phyloP scores from a whole-genome alignment of 2,329 filamentous ascomycete species.

The Podosphaera fusca region DNA sequence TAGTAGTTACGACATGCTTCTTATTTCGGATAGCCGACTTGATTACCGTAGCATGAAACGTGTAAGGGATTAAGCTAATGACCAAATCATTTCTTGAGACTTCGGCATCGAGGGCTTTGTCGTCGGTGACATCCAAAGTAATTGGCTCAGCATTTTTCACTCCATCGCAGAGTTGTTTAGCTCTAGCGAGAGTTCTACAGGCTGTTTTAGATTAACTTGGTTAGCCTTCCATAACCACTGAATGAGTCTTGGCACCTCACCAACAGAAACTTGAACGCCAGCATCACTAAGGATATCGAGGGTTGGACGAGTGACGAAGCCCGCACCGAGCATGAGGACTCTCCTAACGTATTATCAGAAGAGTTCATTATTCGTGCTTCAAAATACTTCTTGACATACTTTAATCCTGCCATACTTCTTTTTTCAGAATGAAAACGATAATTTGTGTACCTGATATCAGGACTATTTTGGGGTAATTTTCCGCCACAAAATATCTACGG shows the following conservation, averaged over 20 bases:
- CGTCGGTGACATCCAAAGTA: conserved; percentile 64
- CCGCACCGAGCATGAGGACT: conserved; percentile 27
- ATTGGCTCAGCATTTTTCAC: conserved; percentile 53
- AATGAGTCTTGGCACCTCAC: conserved; percentile 15
- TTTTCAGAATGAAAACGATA: no score
- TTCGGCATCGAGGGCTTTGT: conserved; percentile 53
- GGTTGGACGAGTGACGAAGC: conserved; percentile 32
- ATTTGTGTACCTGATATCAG: no score
- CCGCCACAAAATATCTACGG: no score
- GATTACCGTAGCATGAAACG: conserved; percentile 70
- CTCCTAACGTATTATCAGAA: conserved; percentile 6
- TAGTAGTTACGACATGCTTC: conserved; percentile 91
- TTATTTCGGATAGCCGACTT: conserved; percentile 80
- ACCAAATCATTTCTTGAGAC: conserved; percentile 60
- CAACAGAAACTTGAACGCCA: conserved; percentile 32
- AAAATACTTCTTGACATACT: no score
- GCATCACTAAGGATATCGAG: conserved; percentile 33
- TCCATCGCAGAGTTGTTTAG: conserved; percentile 50
- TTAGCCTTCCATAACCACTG: no score
- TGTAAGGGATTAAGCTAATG: conserved; percentile 77
- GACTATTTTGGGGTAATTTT: no score
- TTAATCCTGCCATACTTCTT: no score
- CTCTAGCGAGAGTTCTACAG: conserved; percentile 57
- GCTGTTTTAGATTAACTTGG: conserved; percentile 23
- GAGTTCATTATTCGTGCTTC: no score